Conservation (phyloP, 2,329 filamentous ascomycete genomes). For the Diaporthe sp. region DNA sequence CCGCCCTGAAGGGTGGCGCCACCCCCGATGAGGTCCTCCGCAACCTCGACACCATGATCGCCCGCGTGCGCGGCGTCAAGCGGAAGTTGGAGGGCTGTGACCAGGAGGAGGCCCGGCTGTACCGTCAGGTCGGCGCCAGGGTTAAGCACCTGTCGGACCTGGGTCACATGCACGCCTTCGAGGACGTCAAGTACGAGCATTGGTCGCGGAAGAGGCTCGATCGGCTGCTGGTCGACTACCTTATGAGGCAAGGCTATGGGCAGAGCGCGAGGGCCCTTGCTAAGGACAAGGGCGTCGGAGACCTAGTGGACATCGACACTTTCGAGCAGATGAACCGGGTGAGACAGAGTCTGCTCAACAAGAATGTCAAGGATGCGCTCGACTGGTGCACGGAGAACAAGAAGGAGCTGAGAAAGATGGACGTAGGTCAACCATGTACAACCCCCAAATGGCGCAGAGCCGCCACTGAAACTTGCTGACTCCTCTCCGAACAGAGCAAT, state of each 20-base stretch:
- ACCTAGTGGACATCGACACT: constrained; percentile 89
- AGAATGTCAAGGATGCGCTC: constrained; percentile 83
- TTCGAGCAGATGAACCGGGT: constrained; percentile 88
- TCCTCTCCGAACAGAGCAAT: constrained; percentile 68
- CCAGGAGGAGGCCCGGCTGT: constrained; percentile 83
- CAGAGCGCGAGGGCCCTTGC: constrained; percentile 83
- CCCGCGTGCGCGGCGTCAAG: constrained; percentile 87
- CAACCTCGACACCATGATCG: constrained; percentile 86
- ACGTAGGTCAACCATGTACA: constrained; percentile 64
- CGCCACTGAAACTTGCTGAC: background rate
- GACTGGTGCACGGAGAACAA: constrained; percentile 96
- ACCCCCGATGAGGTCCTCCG: constrained; percentile 80
- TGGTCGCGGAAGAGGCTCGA: constrained; percentile 89
- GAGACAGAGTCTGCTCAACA: constrained; percentile 77
- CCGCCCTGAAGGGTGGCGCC: constrained; percentile 73
- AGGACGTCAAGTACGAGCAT: constrained; percentile 92
- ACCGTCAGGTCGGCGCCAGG: constrained; percentile 81
- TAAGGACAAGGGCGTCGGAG: constrained; percentile 79
- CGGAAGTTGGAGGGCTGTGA: constrained; percentile 84
- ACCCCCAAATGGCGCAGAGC: no score
- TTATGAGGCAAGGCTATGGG: constrained; percentile 86
- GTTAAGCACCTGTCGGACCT: constrained; percentile 86
- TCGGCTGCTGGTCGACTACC: constrained; percentile 90
- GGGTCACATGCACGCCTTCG: constrained; percentile 82
- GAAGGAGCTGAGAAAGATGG: constrained; percentile 89